Base-by-base conservation (phyloP, 768 basidiomycete genomes). In the Mycena galericulata region DNA sequence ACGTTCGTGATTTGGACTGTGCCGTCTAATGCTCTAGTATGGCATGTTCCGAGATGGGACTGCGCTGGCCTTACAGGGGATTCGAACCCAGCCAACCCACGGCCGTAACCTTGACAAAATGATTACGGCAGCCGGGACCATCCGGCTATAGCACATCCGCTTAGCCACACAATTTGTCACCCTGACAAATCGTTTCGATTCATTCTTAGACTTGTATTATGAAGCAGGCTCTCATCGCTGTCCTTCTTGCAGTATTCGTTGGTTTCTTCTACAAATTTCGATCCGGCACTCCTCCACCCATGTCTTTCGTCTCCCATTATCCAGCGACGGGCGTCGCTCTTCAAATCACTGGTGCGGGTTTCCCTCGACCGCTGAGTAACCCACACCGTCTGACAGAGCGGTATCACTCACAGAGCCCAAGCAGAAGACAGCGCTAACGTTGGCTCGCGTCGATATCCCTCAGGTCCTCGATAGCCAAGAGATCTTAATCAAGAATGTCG, bases 391-490 rank as follows among this genome's bases (percentile, higher is more conserved):
- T 61, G 34, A 61, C 34, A 46, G 57, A 58, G 45, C 30, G 27
- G 47, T 50, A 38, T 49, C 58, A 49, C 47, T 49, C 47, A 49
- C 59, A 61, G 59, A 49, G 59, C 59, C 40, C 59, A 50, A 61
- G 59, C 59, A 61, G 59, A 61, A 61, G 59, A 61, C 59, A 49
- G 46, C 47, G 59, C 47, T 49, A 47, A 61, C 59, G 46, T 50
- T 61, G 47, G 59, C 59, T 61, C 59, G 59, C 50, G 47, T 61
- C 59, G 36, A 61, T 61, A 61, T 61, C 59, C 59, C 59, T 61
- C 46, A 61, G 45, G 59, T 50, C n/a, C 46, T 61, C 32, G 59
- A 61, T 61, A 47, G 36, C 45, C 59, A 61, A 61, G 59, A 61
- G 59, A 20, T 61, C 47, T 50, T 61, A 61, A 61, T 61, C 59